Percentiles rank a stretch among this genome's conserved stretches.
Evolutionary conservation across 2,329 filamentous ascomycete genomes (phyloP).

Genomic region (Podosphaera fusca): DNA sequence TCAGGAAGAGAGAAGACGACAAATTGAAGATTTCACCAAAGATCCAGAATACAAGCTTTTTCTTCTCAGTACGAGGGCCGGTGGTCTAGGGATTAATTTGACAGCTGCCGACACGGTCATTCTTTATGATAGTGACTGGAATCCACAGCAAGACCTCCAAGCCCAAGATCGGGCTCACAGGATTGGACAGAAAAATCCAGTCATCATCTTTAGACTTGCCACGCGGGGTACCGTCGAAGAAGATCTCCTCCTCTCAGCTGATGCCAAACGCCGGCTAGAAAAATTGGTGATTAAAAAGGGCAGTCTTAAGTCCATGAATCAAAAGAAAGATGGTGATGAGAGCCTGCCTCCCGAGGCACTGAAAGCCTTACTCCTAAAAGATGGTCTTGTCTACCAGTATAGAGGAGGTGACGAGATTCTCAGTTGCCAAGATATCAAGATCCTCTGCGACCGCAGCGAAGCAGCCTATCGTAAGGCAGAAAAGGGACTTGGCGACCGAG

Average conservation of each 20-base stretch:
- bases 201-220: conserved; percentile 80
- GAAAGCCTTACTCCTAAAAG: conserved; percentile 39
- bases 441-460: conserved; percentile 49
- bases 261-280: conserved; percentile 77
- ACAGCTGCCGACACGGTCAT: conserved; percentile 82
- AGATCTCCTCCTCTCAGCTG: conserved; percentile 61
- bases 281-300: conserved; percentile 93
- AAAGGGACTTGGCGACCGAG: conserved; percentile 50
- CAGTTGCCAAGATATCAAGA: conserved; percentile 50
- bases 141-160: conserved; percentile 90
- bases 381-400: conserved; percentile 42
- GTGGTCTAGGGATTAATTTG: conserved; percentile 87
- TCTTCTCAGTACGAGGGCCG: conserved; percentile 46
- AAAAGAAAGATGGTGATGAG: conserved; percentile 28
- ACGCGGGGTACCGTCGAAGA: conserved; percentile 89
- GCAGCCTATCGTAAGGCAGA: conserved; percentile 48
- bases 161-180: conserved; percentile 88
- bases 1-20: conserved; percentile 43
- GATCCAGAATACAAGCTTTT: conserved; percentile 1
- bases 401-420: conserved; percentile 43
- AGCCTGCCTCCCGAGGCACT: conserved; percentile 36
- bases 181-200: conserved; percentile 79
- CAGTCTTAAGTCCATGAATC: conserved; percentile 44
- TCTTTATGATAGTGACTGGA: conserved; percentile 78
- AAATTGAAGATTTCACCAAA: conserved; percentile 29